phyloP scores from a whole-genome alignment of 495 filamentous ascomycete species.

The Podospora australis region DNA sequence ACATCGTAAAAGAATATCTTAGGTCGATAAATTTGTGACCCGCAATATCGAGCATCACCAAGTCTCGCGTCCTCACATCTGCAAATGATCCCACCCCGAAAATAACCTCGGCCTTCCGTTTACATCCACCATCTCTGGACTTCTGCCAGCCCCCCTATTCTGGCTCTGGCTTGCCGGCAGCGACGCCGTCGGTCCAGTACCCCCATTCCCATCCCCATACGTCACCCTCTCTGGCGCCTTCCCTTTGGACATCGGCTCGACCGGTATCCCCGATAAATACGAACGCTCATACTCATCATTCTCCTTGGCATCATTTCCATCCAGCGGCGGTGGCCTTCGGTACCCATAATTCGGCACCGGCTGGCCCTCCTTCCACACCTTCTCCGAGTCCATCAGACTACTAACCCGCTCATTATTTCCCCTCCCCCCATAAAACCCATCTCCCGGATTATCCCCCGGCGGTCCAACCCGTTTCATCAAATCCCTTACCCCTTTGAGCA shows the following conservation, averaged over 20 bases:
- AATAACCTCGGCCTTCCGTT: not conserved
- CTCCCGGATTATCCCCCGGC: too few species aligned
- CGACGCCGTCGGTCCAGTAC: not conserved
- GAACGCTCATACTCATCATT: slow-evolving; percentile 11
- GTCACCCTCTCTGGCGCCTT: slow-evolving; percentile 2
- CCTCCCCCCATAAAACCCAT: too few species aligned
- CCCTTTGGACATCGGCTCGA: slow-evolving; percentile 4
- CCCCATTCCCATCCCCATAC: not conserved
- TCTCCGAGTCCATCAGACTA: not conserved
- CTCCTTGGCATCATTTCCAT: slow-evolving; percentile 10
- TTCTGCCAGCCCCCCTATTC: too few species aligned
- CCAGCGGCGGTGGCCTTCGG: slow-evolving; percentile 13
- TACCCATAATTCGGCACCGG: slow-evolving; percentile 14
- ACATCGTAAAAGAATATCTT: too few species aligned
- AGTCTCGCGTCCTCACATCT: slow-evolving; percentile 3
- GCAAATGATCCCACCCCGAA: slow-evolving; percentile 5
- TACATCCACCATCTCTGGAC: not conserved
- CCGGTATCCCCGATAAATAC: slow-evolving; percentile 12
- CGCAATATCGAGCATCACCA: too few species aligned
- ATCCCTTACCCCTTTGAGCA: slow-evolving; percentile 13
- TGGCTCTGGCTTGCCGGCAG: not conserved
- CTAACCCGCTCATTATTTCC: not conserved
- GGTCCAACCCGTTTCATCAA: slow-evolving; percentile 6
- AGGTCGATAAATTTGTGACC: too few species aligned
- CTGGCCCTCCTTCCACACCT: slow-evolving; percentile 17